Percentiles rank a stretch among this genome's conserved stretches.
Evolutionary conservation across 1,284 basidiomycete genomes (phyloP).

Genomic region (Ceratobasidium sp.): DNA sequence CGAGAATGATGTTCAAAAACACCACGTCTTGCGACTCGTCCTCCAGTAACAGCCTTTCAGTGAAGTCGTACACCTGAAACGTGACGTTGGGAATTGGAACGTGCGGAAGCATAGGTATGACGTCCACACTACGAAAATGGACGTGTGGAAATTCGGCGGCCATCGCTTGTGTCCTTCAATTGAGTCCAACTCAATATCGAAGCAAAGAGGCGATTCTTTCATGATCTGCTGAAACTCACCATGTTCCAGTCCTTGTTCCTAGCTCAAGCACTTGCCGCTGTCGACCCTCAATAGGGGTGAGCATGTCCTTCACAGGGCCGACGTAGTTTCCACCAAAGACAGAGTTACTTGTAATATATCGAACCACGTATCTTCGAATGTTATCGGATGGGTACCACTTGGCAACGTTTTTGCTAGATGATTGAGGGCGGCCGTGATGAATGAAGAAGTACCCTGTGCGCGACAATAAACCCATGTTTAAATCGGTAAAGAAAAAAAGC

Average conservation of each 20-base stretch:
- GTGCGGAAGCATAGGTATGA: neutral
- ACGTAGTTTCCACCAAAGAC: neutral
- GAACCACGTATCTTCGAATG: neutral
- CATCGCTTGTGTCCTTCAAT: neutral
- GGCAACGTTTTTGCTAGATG: neutral
- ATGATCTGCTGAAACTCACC: neutral
- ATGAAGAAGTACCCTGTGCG: neutral
- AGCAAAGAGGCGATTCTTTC: neutral
- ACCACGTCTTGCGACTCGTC: slow-evolving; percentile 1
- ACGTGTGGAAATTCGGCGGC: slow-evolving; percentile 5
- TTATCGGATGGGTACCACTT: neutral
- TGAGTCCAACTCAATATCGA: neutral
- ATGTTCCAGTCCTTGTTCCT: neutral
- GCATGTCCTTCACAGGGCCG: neutral
- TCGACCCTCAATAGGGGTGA: neutral
- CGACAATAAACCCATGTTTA: neutral
- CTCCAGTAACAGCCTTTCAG: neutral
- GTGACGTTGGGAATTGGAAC: neutral
- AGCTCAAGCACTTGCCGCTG: neutral
- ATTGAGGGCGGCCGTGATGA: neutral
- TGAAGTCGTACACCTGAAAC: slow-evolving; percentile 20
- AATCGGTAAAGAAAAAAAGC: too few relatives aligned
- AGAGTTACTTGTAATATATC: neutral
- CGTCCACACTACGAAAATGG: neutral
- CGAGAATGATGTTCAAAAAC: neutral